A percentile compares a stretch with the other conserved stretches of the same genome.
phyloP scores from a whole-genome alignment of 495 filamentous ascomycete genomes.

The Echria macrotheca region DNA sequence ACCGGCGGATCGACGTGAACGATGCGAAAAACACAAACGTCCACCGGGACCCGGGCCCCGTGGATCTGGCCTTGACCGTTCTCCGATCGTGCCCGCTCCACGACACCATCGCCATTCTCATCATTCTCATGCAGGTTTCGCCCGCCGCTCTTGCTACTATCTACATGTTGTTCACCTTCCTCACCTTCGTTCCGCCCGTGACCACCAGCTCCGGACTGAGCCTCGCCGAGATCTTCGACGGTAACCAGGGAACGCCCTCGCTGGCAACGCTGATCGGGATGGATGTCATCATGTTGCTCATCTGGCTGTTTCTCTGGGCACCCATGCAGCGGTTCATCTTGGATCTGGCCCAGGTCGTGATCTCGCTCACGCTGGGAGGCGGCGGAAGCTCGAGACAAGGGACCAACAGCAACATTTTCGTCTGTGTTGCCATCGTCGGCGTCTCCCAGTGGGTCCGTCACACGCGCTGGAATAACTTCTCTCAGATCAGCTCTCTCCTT shows the following conservation, averaged over 20 bases:
- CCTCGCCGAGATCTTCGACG: constrained; percentile 48
- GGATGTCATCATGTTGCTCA: constrained; percentile 70
- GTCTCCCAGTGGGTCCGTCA: constrained; percentile 57
- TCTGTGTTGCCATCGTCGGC: constrained; percentile 81
- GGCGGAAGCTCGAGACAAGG: constrained; percentile 72
- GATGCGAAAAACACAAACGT: constrained; percentile 61
- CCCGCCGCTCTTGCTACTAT: constrained; percentile 83
- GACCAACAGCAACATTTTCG: constrained; percentile 63
- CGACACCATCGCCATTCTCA: constrained; percentile 96
- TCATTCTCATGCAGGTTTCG: constrained; percentile 94
- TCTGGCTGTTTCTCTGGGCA: constrained; percentile 88
- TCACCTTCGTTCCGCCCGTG: constrained; percentile 86
- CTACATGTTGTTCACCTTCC: constrained; percentile 85
- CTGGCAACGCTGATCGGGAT: constrained; percentile 74
- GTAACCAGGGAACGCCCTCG: constrained; percentile 59
- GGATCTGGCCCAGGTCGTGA: constrained; percentile 93
- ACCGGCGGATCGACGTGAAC: constrained; percentile 60
- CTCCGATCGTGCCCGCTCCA: constrained; percentile 84
- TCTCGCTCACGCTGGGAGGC: constrained; percentile 87
- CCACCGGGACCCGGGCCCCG: constrained; percentile 55
- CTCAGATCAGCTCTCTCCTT: constrained; percentile 35
- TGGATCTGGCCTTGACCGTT: constrained; percentile 76
- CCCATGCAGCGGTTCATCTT: constrained; percentile 83
- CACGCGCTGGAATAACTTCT: constrained; percentile 42
- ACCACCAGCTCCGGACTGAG: constrained; percentile 48